phyloP scores from a whole-genome alignment of 371 early-diverging fungal species.

The Racocetra persica region DNA sequence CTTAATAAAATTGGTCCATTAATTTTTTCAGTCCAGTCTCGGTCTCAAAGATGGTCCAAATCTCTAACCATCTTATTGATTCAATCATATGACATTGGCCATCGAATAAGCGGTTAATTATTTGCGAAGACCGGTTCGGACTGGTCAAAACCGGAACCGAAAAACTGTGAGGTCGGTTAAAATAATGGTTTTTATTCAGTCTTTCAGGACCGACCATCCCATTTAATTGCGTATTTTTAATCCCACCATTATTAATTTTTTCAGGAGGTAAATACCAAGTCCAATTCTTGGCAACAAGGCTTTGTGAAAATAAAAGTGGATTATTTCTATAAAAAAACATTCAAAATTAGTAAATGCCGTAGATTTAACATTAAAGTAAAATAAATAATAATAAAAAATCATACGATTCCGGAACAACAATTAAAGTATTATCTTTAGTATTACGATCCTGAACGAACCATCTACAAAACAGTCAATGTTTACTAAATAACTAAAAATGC shows the following conservation, averaged over 20 bases:
- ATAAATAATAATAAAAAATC: constrained; percentile 27
- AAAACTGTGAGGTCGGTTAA: too few relatives aligned
- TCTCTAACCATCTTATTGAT: too few relatives aligned
- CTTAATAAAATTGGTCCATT: too few relatives aligned
- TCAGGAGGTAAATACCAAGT: constrained; percentile 60
- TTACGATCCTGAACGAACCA: constrained; percentile 73
- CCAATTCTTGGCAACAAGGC: constrained; percentile 51
- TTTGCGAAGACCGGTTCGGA: too few relatives aligned
- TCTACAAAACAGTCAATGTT: constrained; percentile 49
- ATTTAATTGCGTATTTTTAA: neutral
- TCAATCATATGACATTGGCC: too few relatives aligned
- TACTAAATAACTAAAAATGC: neutral
- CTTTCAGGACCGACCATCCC: too few relatives aligned
- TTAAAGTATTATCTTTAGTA: constrained; percentile 56
- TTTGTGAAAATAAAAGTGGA: constrained; percentile 52
- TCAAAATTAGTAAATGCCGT: neutral
- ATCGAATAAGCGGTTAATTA: too few relatives aligned
- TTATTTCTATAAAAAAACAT: constrained; percentile 50
- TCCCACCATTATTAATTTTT: constrained; percentile 38
- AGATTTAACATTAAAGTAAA: neutral
- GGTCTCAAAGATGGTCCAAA: too few relatives aligned
- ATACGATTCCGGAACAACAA: constrained; percentile 68
- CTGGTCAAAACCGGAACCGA: too few relatives aligned
- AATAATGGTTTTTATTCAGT: too few relatives aligned
- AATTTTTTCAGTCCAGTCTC: too few relatives aligned